Percentiles rank a stretch among this genome's conserved stretches.
These are phyloP conservation scores for Taphrina populina DNA, from an alignment of 1,139 yeast genomes.

Conservation along the genomic window DNA sequence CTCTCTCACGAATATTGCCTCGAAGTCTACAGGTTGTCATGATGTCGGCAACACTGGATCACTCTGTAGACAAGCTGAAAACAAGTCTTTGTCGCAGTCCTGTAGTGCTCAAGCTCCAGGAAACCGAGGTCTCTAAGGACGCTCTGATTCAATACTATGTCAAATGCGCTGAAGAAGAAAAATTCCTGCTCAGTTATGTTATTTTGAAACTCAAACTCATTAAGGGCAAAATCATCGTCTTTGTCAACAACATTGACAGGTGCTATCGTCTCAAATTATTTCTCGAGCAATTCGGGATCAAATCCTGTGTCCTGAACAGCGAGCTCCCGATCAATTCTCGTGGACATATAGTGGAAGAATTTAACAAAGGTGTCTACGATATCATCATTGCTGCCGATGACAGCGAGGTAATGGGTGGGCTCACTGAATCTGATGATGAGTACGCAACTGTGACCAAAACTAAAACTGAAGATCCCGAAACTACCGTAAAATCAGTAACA, in stretches of 20 bases:
- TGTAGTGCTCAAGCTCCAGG: conserved; percentile 72
- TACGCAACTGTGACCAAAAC: conserved; percentile 36
- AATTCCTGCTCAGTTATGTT: conserved; percentile 84
- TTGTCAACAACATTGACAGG: conserved; percentile 92
- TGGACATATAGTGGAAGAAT: conserved; percentile 91
- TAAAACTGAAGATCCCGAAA: conserved; percentile 40
- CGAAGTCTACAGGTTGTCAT: conserved; percentile 80
- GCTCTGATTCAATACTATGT: conserved; percentile 77
- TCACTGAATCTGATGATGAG: conserved; percentile 37
- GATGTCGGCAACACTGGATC: conserved; percentile 95
- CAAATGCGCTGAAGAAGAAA: conserved; percentile 83
- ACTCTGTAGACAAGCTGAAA: conserved; percentile 77
- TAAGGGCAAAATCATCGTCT: conserved; percentile 85
- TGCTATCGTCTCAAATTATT: conserved; percentile 89
- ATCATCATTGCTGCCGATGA: conserved; percentile 95
- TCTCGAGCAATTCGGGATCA: conserved; percentile 90
- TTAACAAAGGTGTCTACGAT: conserved; percentile 83
- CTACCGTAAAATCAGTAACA: conserved; percentile 39
- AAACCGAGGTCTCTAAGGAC: conserved; percentile 45
- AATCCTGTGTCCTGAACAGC: conserved; percentile 82
- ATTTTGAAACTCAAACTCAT: conserved; percentile 84
- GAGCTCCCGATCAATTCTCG: conserved; percentile 93
- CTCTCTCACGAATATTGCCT: conserved; percentile 62
- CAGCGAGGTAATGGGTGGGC: conserved; percentile 43
- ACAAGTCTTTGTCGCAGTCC: conserved; percentile 78